A percentile compares a stretch with the other conserved stretches of the same genome.
Conservation (phyloP, 148 eudicot species). For the Pouteria glomerata region DNA sequence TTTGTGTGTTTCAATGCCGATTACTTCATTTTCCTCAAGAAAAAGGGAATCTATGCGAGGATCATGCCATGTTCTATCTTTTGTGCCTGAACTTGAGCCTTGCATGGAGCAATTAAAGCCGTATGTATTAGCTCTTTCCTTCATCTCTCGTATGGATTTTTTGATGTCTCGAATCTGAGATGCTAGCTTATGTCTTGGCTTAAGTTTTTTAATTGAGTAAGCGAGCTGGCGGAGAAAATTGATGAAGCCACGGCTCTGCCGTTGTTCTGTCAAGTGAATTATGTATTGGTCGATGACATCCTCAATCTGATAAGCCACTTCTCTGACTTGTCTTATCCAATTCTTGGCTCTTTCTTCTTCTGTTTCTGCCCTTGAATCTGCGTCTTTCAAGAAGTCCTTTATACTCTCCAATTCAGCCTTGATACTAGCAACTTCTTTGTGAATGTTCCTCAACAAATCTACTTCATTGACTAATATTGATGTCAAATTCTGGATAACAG, state of each 20-base stretch:
- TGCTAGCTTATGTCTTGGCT: neutral
- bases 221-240: neutral
- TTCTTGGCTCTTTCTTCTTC: neutral
- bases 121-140: neutral
- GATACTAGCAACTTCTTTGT: neutral
- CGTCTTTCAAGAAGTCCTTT: neutral
- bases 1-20: too few relatives aligned
- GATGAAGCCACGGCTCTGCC: neutral
- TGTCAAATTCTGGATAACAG: neutral
- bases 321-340: constrained; percentile 8
- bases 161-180: neutral
- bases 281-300: too few relatives aligned
- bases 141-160: neutral
- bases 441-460: neutral
- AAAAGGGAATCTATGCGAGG: constrained; percentile 1
- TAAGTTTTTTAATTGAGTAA: neutral
- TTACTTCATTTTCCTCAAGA: neutral
- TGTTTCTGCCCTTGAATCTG: neutral
- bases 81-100: neutral
- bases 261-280: neutral
- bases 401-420: constrained; percentile 6
- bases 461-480: neutral
- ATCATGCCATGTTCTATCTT: neutral
- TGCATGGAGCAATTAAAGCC: neutral
- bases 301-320: neutral